Conservation (phyloP, 441 rosid genomes). For the Daphne laureola region DNA sequence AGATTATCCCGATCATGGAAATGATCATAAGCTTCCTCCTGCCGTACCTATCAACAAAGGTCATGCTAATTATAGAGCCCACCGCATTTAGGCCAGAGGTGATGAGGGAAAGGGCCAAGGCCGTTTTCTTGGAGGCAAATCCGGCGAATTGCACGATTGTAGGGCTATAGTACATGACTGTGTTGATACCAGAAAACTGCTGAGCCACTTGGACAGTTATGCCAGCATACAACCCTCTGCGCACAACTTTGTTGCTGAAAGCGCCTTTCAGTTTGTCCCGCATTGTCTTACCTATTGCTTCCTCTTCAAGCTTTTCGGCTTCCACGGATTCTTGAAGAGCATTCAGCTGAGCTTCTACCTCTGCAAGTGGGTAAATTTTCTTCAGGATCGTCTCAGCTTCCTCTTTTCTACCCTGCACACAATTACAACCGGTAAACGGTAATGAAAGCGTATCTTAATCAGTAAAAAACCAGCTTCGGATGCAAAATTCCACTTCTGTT, state of each 20-base stretch:
- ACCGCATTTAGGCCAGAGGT: constrained; percentile 66
- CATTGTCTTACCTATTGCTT: constrained; percentile 33
- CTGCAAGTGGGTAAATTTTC: constrained; percentile 51
- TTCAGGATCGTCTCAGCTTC: constrained; percentile 53
- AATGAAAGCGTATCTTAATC: not conserved
- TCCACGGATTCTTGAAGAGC: constrained; percentile 47
- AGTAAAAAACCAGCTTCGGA: no score
- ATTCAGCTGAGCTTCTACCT: constrained; percentile 52
- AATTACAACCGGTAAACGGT: not conserved
- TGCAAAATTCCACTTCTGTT: no score
- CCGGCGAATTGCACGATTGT: constrained; percentile 80
- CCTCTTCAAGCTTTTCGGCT: constrained; percentile 48
- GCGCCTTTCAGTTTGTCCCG: constrained; percentile 48
- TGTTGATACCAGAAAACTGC: constrained; percentile 86
- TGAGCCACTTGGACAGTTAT: constrained; percentile 77
- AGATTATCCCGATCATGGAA: constrained; percentile 59
- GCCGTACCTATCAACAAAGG: constrained; percentile 68
- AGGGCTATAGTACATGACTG: constrained; percentile 21
- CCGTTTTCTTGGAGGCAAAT: constrained; percentile 65
- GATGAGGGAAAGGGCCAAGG: constrained; percentile 63
- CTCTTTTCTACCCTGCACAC: constrained; percentile 31
- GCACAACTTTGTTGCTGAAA: constrained; percentile 32
- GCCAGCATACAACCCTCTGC: constrained; percentile 78
- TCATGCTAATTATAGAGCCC: constrained; percentile 67
- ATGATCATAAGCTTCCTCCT: constrained; percentile 64